Evolutionary conservation across 371 early-diverging fungal species (phyloP).

Genomic region (Neoconidiobolus thromboides): DNA sequence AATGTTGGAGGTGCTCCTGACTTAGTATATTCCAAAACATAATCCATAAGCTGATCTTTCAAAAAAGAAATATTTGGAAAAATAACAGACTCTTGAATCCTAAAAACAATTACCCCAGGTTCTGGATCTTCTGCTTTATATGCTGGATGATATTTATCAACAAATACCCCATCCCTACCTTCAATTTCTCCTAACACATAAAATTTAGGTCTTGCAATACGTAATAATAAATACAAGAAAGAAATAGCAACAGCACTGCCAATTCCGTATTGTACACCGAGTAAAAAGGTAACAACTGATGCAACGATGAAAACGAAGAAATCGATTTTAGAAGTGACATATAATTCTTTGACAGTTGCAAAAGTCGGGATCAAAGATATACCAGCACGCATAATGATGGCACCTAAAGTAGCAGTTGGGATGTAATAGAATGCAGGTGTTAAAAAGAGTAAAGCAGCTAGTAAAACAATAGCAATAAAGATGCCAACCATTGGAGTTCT

Average conservation of each 20-base stretch:
- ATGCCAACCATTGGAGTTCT: slow-evolving; percentile 58
- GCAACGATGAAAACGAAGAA: slow-evolving; percentile 23
- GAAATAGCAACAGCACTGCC: slow-evolving; percentile 39
- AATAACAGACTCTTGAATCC: slow-evolving; percentile 36
- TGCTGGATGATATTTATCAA: slow-evolving; percentile 3
- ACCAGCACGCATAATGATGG: slow-evolving; percentile 55
- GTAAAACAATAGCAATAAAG: slow-evolving; percentile 45
- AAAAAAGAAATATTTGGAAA: slow-evolving; percentile 44
- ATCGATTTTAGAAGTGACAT: slow-evolving; percentile 17
- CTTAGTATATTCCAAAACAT: slow-evolving; percentile 9
- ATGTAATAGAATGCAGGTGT: slow-evolving; percentile 68
- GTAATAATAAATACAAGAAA: slow-evolving; percentile 35
- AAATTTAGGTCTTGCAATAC: slow-evolving; percentile 45
- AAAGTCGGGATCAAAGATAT: slow-evolving; percentile 11
- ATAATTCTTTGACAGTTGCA: slow-evolving; percentile 8
- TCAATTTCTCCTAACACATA: slow-evolving; percentile 16
- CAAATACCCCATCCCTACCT: slow-evolving; percentile 9
- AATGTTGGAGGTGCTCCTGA: slow-evolving; percentile 6
- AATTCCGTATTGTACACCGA: slow-evolving; percentile 47
- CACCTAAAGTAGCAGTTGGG: slow-evolving; percentile 50
- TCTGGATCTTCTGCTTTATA: slow-evolving; percentile 17
- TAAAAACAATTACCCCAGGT: slow-evolving; percentile 31
- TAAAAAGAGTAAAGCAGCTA: slow-evolving; percentile 48
- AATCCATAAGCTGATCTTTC: slow-evolving; percentile 16
- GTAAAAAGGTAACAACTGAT: slow-evolving; percentile 40